These are phyloP conservation scores for Purshia tridentata DNA, from an alignment of 306 rosid species.

Conservation along the genomic window DNA sequence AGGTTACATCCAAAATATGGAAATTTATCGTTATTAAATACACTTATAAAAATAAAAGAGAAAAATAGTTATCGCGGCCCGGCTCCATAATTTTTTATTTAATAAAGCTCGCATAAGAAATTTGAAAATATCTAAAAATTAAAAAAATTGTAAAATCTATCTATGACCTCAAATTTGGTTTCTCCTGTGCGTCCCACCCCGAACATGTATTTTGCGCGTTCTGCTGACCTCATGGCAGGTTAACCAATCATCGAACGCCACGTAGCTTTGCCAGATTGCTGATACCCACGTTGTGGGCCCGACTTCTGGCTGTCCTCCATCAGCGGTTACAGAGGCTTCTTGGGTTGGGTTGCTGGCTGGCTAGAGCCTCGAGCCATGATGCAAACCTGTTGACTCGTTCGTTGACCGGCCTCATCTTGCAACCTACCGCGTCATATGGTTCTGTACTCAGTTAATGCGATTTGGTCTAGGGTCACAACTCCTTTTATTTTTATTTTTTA, in stretches of 20 bases:
- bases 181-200: conserved; percentile 28
- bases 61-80: too few relatives aligned
- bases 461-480: too few relatives aligned
- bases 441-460: too few relatives aligned
- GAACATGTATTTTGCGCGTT: conserved; percentile 34
- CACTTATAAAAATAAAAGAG: too few relatives aligned
- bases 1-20: too few relatives aligned
- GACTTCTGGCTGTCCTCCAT: conserved; percentile 40
- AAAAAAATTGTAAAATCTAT: background rate
- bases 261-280: conserved; percentile 43
- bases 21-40: too few relatives aligned
- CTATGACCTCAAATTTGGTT: background rate
- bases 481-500: too few relatives aligned
- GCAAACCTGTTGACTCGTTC: background rate
- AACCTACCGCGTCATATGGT: background rate
- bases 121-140: background rate
- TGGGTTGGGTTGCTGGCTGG: background rate
- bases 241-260: conserved; percentile 27
- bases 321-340: background rate
- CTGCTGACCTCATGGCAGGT: background rate
- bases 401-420: background rate
- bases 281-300: conserved; percentile 51
- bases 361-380: background rate
- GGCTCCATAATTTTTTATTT: too few relatives aligned
- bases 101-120: too few relatives aligned